Base-by-base conservation (phyloP, 345 rosid genomes). In the Eucalyptus polybractea region DNA sequence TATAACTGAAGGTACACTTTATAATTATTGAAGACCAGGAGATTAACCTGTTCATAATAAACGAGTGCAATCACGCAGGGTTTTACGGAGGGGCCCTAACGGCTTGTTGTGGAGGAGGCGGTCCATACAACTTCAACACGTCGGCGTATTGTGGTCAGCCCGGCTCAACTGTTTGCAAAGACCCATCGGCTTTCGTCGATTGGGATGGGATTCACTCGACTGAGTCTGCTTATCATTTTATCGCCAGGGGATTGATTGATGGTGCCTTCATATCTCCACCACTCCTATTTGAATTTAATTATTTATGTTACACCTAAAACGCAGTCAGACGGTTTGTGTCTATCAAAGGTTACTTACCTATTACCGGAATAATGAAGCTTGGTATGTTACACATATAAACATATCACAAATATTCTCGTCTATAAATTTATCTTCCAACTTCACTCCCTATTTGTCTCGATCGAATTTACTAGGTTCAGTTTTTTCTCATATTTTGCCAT, bases 141-240 rank as follows among this genome's bases (percentile, higher is more conserved):
- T 92, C 93, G 3, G 93, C 91, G 14, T 72, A 89, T 27, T 96
- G 98, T 19, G 95, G 97, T 6, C 91, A 90, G 86, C 81, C 47
- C 1, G 96, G 95, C 44, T 94, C 98, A 22, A 91, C 50, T 42
- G 90, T 92, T 15, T 96, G 96, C 40, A 4, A 87, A 62, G 65
- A 93, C 88, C 98, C 95, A 25, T 91, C 93, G 2, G 80, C 88
- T 24, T 91, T 89, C 45, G 92, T 94, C 27, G 94, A 92, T 81
- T 96, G 98, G 96, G 98, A 96, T 60, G 98, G 96, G 19, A 91
- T 95, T 69, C 96, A 95, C 92, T 90, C 93, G 40, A 95, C 98
- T 11, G 96, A 95, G 49, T 94, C 96, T n/a, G 97, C 96, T 45
- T 93, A 95, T 89, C 92, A 89, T 33, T 19, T 45, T 67, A 89